Base-by-base conservation (phyloP, 2,329 filamentous ascomycete genomes). In the Fusarium annulatum region DNA sequence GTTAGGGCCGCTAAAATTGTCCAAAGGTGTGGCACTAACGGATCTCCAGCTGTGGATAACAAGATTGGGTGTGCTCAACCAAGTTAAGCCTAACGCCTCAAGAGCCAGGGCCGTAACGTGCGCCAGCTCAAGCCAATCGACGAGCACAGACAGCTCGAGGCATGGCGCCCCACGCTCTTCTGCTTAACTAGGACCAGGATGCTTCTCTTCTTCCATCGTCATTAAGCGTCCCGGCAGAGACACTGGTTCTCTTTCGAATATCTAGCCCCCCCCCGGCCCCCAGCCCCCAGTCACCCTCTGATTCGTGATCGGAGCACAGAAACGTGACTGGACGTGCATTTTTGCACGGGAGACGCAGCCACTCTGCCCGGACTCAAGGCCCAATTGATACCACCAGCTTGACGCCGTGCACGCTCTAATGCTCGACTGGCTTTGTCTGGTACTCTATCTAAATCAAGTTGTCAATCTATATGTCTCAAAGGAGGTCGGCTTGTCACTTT, bases 1-100 rank as follows among this genome's bases (percentile, higher is more conserved):
- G 70, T 61, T 60, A 73, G 39, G 61, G 70, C 67, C 74, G 69
- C 79, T 80, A 80, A 80, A 79, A 78, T 79, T 78, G 76, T 74
- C 68, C 64, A 58, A 36, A 69, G 73, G 74, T 69, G 65, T 69
- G 68, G 30, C 62, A 57, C 56, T 69, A 72, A 71, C n/a, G 26
- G 61, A 70, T 61, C 64, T 60, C 59, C 45, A 58, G 45, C 45
- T 69, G 43, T 64, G 34, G 45, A 64, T 61, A 55, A 62, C 23
- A 46, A 69, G 66, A 67, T 66, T 69, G 65, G 49, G 64, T 55
- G 64, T 72, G 69, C 58, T 64, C 43, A 46, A 51, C 42, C 57
- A 42, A 64, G 64, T 67, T 60, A 57, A 73, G 66, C 49, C 70
- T 73, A 62, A 73, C 66, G 61, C 71, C 71, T 38, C 71, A 73